Evolutionary conservation across 1,139 yeast species (phyloP).

Genomic region (Kodamaea ohmeri): DNA sequence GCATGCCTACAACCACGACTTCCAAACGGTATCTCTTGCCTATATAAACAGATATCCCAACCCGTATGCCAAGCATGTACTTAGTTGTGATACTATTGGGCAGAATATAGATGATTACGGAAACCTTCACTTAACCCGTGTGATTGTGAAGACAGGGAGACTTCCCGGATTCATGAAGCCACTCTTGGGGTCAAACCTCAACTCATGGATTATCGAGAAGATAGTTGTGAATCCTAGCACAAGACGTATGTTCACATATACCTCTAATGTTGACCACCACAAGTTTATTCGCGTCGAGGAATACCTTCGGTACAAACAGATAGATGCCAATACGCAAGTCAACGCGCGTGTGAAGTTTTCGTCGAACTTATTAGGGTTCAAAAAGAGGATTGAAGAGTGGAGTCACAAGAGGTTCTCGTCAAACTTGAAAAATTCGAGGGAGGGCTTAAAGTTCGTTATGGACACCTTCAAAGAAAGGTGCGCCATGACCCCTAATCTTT

Average conservation of each 20-base stretch:
- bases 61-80: constrained; percentile 87
- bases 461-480: constrained; percentile 35
- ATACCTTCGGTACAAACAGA: constrained; percentile 48
- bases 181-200: constrained; percentile 66
- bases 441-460: constrained; percentile 81
- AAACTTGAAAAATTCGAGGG: constrained; percentile 62
- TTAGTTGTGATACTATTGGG: constrained; percentile 76
- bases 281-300: constrained; percentile 80
- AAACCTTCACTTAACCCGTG: constrained; percentile 65
- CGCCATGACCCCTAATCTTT: constrained; percentile 1
- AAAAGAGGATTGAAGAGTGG: constrained; percentile 79
- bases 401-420: constrained; percentile 67
- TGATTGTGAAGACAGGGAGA: constrained; percentile 77
- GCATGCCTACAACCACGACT: constrained; percentile 60
- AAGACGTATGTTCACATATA: constrained; percentile 62
- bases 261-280: constrained; percentile 84
- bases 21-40: constrained; percentile 73
- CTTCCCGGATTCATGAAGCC: constrained; percentile 81
- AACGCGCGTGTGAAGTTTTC: constrained; percentile 63
- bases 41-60: constrained; percentile 85
- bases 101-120: constrained; percentile 60
- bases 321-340: constrained; percentile 34
- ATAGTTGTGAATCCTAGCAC: constrained; percentile 67
- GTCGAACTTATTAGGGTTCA: constrained; percentile 68
- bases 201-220: constrained; percentile 83